Base-by-base conservation (phyloP, 2,329 filamentous ascomycete species). In the Stagonosporopsis vannaccii region DNA sequence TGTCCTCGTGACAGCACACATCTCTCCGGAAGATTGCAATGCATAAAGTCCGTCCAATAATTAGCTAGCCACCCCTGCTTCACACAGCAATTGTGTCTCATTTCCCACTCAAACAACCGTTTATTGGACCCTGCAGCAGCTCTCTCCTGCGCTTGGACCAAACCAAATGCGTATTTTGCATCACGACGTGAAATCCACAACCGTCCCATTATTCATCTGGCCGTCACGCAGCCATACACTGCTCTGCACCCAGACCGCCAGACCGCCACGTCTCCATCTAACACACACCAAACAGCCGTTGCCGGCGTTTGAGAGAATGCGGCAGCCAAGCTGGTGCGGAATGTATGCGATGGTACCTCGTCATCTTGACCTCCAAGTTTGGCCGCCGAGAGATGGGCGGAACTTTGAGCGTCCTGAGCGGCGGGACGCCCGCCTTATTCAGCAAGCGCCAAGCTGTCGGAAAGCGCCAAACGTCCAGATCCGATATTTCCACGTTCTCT, bases 111-210 rank as follows among this genome's bases (percentile, higher is more conserved):
- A 58, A 56, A 56, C 45, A 45, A 33, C 55, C 58, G 46, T 60
- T 61, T 59, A 65, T 63, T 68, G 64, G 68, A 69, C 68, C 68
- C 66, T 70, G 68, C 63, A 69, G 65, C 58, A 51, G 63, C 63
- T 58, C 54, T 42, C 19, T 44, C 20, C 22, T 41, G 40, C 47
- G 60, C 59, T 56, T 44, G 28, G 44, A 59, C 41, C 35, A 50
- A 35, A 45, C 41, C 28, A 28, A 36, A 41, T 32, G 47, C 40
- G 58, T 58, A 52, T 48, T 56, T 51, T 60, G 51, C 47, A 65
- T 49, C 58, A 63, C 59, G 37, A 47, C 48, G 46, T 52, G 44
- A 32, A 61, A 44, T 43, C 26, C 30, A 28, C 41, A 46, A 32
- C 45, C 40, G 43, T 56, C 57, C 51, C 55, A 52, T 35, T 56